A percentile compares a stretch with the other conserved stretches of the same genome.
These are phyloP conservation scores for Phytophthora chlamydospora DNA, from an alignment of 352 stramenopile genomes.

Conservation along the genomic window DNA sequence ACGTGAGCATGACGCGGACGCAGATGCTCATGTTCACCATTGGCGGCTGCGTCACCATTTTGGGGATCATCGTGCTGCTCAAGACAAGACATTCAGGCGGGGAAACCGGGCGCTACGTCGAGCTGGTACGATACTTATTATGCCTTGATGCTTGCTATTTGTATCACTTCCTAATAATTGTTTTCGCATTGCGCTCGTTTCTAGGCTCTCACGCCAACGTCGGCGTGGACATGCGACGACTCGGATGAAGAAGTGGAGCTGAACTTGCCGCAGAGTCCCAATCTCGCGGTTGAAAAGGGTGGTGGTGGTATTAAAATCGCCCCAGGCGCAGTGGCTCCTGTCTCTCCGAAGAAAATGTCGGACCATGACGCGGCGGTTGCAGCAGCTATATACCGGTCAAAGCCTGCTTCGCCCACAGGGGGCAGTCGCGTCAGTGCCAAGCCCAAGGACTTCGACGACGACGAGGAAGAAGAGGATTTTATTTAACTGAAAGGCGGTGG, in stretches of 20 bases:
- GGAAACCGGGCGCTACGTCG: slow-evolving; percentile 57
- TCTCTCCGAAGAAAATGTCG: slow-evolving; percentile 17
- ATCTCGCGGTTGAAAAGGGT: slow-evolving; percentile 13
- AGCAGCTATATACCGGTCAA: slow-evolving; percentile 31
- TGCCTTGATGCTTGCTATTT: not conserved
- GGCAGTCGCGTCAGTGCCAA: slow-evolving; percentile 27
- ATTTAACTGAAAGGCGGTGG: slow-evolving; percentile 48
- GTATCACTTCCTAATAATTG: not conserved
- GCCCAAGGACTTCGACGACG: slow-evolving; percentile 43
- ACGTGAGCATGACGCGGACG: slow-evolving; percentile 79
- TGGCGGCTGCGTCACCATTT: slow-evolving; percentile 77
- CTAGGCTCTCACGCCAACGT: slow-evolving; percentile 78
- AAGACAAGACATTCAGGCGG: slow-evolving; percentile 56
- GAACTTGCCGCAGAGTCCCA: slow-evolving; percentile 55
- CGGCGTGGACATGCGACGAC: slow-evolving; percentile 80
- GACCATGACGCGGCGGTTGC: slow-evolving; percentile 22
- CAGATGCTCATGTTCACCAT: slow-evolving; percentile 85
- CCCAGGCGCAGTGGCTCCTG: slow-evolving; percentile 17
- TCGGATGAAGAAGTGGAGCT: slow-evolving; percentile 84
- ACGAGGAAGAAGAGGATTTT: slow-evolving; percentile 70
- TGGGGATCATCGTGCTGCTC: slow-evolving; percentile 77
- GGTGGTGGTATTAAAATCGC: slow-evolving; percentile 24
- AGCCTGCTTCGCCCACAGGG: slow-evolving; percentile 23
- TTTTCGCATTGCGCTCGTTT: slow-evolving; percentile 9
- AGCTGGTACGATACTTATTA: slow-evolving; percentile 58